Percentiles rank a stretch among this genome's conserved stretches.
Conservation (phyloP, 805 yeast species). For the Saturnispora quitensis region DNA sequence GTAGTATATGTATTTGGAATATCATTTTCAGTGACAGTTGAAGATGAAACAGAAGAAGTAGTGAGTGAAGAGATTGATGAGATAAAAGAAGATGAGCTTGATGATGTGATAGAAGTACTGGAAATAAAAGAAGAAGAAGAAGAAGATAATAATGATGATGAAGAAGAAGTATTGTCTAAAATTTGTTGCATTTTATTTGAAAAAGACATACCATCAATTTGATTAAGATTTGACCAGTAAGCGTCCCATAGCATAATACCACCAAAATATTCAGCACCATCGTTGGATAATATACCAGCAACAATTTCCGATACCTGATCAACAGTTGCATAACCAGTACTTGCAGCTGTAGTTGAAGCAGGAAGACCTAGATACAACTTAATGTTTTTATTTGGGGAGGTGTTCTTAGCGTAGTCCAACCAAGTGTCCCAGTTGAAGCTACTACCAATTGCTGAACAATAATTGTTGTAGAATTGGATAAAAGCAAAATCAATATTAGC, state of each 20-base stretch:
- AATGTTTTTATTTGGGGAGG: slow-evolving; percentile 60
- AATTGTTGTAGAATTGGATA: slow-evolving; percentile 85
- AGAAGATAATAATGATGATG: not conserved
- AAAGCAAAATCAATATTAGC: slow-evolving; percentile 72
- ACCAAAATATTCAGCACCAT: slow-evolving; percentile 40
- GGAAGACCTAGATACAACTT: slow-evolving; percentile 73
- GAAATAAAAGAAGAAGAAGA: slow-evolving; percentile 10
- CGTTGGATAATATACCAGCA: slow-evolving; percentile 19
- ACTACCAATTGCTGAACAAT: slow-evolving; percentile 44
- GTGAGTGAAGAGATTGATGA: slow-evolving; percentile 2
- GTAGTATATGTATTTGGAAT: not conserved
- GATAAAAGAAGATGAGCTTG: slow-evolving; percentile 9
- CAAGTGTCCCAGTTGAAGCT: slow-evolving; percentile 62
- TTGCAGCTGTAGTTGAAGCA: slow-evolving; percentile 42
- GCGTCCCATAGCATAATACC: slow-evolving; percentile 87
- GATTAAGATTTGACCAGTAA: slow-evolving; percentile 17
- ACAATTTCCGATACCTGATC: slow-evolving; percentile 30
- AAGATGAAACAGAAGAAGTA: slow-evolving; percentile 6
- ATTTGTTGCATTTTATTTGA: slow-evolving; percentile 11
- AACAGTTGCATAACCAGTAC: slow-evolving; percentile 45
- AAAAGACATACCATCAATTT: slow-evolving; percentile 11
- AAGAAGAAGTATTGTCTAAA: slow-evolving; percentile 10
- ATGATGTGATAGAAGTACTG: slow-evolving; percentile 4
- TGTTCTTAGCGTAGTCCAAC: slow-evolving; percentile 48
- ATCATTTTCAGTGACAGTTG: not conserved